A percentile compares a stretch with the other conserved stretches of the same genome.
phyloP scores from a whole-genome alignment of 1,284 basidiomycete species.

The Vanrija humicola region DNA sequence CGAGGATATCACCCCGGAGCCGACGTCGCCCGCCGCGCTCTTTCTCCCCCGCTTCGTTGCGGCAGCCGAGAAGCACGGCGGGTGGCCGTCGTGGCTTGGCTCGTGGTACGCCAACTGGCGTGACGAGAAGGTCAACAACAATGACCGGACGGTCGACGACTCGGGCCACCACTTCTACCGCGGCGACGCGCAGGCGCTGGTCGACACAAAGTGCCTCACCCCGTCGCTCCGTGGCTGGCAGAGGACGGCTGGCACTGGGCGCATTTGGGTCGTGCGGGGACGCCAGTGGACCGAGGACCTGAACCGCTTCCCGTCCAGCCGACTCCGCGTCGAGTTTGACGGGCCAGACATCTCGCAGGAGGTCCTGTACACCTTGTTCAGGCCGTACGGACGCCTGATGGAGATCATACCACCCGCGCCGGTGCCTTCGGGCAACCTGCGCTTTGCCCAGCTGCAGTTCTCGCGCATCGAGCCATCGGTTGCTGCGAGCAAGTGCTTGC shows the following conservation, averaged over 20 bases:
- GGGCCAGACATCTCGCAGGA: slow-evolving; percentile 81
- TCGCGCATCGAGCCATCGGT: slow-evolving; percentile 65
- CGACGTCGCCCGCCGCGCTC: slow-evolving; percentile 29
- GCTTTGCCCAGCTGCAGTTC: slow-evolving; percentile 64
- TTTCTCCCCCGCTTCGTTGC: slow-evolving; percentile 40
- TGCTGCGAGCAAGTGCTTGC: slow-evolving; percentile 78
- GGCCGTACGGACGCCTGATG: slow-evolving; percentile 75
- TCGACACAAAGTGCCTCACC: neutral
- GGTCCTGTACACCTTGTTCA: slow-evolving; percentile 44
- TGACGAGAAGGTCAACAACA: neutral
- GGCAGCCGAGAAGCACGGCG: slow-evolving; percentile 38
- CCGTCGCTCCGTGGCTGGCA: slow-evolving; percentile 16
- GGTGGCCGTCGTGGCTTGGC: slow-evolving; percentile 46
- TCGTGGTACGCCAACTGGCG: slow-evolving; percentile 34
- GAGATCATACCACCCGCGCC: slow-evolving; percentile 63
- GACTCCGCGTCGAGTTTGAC: slow-evolving; percentile 74
- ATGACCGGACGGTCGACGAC: neutral
- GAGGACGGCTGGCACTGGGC: slow-evolving; percentile 52
- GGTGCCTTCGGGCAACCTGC: slow-evolving; percentile 63
- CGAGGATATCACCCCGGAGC: slow-evolving; percentile 18
- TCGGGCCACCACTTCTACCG: slow-evolving; percentile 15
- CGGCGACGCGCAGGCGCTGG: slow-evolving; percentile 4
- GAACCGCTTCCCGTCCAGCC: slow-evolving; percentile 68
- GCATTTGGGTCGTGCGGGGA: slow-evolving; percentile 75
- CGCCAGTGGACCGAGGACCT: slow-evolving; percentile 86